Evolutionary conservation across 2,329 filamentous ascomycete genomes (phyloP).

Genomic region (Botryotinia narcissicola): DNA sequence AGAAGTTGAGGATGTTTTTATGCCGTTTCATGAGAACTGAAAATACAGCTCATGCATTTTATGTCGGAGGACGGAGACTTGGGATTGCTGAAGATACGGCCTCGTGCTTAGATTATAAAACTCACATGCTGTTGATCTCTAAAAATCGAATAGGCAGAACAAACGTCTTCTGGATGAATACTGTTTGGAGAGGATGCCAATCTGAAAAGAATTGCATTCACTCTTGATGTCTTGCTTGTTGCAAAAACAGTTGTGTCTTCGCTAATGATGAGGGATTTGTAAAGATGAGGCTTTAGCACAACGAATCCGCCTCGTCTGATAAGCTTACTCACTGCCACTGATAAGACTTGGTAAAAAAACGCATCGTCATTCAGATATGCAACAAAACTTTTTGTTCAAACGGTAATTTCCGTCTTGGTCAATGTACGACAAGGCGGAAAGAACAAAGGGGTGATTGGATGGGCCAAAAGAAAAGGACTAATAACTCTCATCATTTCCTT

Average conservation of each 20-base stretch:
- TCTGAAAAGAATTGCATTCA: not conserved
- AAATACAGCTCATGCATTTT: not conserved
- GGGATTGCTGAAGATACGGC: not conserved
- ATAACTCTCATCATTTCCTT: not conserved
- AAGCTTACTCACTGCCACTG: conserved; percentile 15
- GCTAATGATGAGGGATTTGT: not conserved
- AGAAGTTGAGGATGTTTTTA: not conserved
- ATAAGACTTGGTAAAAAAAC: conserved; percentile 23
- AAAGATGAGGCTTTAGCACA: conserved; percentile 2
- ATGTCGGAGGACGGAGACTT: conserved; percentile 10
- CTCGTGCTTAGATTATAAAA: not conserved
- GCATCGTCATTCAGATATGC: conserved; percentile 21
- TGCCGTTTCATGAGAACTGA: not conserved
- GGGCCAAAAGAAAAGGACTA: not conserved
- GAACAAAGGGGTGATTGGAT: conserved; percentile 5
- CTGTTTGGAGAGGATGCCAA: not conserved
- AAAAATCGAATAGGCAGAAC: not conserved
- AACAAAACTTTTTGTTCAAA: conserved; percentile 19
- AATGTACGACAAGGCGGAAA: conserved; percentile 8
- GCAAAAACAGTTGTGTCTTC: not conserved
- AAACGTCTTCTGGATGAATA: not conserved
- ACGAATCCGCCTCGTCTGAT: conserved; percentile 13
- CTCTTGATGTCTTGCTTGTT: not conserved
- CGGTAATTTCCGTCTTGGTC: conserved; percentile 13
- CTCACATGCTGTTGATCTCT: not conserved